phyloP scores from a whole-genome alignment of 805 yeast species.

The Lachancea waltii region DNA sequence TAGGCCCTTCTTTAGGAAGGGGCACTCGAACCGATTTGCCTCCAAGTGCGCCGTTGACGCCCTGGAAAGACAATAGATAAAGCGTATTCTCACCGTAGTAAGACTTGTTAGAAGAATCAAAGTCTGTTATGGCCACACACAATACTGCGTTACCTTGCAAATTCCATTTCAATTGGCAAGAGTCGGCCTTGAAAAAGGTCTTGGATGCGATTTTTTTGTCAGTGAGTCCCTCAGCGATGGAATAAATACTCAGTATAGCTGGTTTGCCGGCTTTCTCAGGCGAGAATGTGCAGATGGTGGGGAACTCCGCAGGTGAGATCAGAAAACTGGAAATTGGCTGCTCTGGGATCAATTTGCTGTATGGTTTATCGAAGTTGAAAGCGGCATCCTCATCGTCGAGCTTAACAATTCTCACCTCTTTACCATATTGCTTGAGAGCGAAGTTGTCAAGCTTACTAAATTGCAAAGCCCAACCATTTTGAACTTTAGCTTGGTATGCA shows the following conservation, averaged over 20 bases:
- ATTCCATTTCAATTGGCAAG: slow-evolving; percentile 91
- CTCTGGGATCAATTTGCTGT: slow-evolving; percentile 51
- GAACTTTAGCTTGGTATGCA: slow-evolving; percentile 71
- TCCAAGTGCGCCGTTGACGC: slow-evolving; percentile 71
- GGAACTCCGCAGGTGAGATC: slow-evolving; percentile 83
- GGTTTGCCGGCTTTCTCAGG: slow-evolving; percentile 88
- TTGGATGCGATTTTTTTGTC: slow-evolving; percentile 74
- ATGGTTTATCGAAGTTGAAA: slow-evolving; percentile 44
- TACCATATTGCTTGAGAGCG: slow-evolving; percentile 26
- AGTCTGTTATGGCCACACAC: slow-evolving; percentile 92
- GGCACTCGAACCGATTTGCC: slow-evolving; percentile 83
- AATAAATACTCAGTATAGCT: slow-evolving; percentile 75
- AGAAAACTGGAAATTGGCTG: slow-evolving; percentile 38
- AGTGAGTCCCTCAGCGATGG: slow-evolving; percentile 33
- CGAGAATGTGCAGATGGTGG: slow-evolving; percentile 82
- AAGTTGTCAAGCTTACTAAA: slow-evolving; percentile 32
- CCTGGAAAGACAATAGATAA: slow-evolving; percentile 53
- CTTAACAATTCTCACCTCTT: slow-evolving; percentile 30
- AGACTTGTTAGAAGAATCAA: slow-evolving; percentile 86
- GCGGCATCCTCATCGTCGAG: slow-evolving; percentile 38
- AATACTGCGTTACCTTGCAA: slow-evolving; percentile 86
- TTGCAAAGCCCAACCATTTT: slow-evolving; percentile 67
- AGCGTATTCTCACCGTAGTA: slow-evolving; percentile 96
- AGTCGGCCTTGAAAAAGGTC: slow-evolving; percentile 91
- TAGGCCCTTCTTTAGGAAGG: slow-evolving; percentile 90